Percentiles rank a stretch among this genome's conserved stretches.
These are phyloP conservation scores for Salix brachista DNA, from an alignment of 345 rosid genomes.

Conservation along the genomic window DNA sequence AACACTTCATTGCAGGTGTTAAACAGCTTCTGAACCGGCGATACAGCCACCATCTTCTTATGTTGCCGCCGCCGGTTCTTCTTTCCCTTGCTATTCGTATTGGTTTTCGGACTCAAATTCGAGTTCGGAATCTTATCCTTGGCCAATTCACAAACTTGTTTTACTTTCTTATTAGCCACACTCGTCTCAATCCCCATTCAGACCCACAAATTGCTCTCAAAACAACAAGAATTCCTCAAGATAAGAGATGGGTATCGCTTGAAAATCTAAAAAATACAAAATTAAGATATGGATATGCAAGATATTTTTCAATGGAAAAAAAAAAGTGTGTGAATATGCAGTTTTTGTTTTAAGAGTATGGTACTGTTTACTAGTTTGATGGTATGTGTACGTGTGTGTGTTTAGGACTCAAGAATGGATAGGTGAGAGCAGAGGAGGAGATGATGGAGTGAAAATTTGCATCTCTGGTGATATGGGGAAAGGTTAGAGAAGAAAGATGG, in stretches of 20 bases:
- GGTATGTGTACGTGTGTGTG: background rate
- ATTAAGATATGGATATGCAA: background rate
- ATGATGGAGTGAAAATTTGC: slow-evolving; percentile 20
- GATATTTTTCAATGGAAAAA: slow-evolving; percentile 3
- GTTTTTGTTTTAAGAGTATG: background rate
- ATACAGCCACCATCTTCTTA: slow-evolving; percentile 14
- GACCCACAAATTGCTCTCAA: background rate
- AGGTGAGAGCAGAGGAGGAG: background rate
- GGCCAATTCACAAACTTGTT: slow-evolving; percentile 34
- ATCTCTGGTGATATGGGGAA: slow-evolving; percentile 1
- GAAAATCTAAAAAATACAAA: background rate
- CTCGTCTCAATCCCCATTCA: slow-evolving; percentile 67
- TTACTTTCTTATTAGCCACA: slow-evolving; percentile 33
- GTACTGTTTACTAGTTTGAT: background rate
- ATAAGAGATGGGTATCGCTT: background rate
- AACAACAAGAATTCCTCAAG: background rate
- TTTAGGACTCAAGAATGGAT: background rate
- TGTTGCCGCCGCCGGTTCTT: slow-evolving; percentile 32
- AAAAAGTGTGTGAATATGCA: background rate
- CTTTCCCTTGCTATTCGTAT: slow-evolving; percentile 28
- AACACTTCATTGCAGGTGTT: slow-evolving; percentile 75
- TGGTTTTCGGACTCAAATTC: slow-evolving; percentile 7
- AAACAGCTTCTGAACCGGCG: slow-evolving; percentile 62
- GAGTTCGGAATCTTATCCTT: slow-evolving; percentile 23
- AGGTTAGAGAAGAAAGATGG: background rate